Conservation (phyloP, 2,329 filamentous ascomycete genomes). For the Ambrosiella cleistominuta region DNA sequence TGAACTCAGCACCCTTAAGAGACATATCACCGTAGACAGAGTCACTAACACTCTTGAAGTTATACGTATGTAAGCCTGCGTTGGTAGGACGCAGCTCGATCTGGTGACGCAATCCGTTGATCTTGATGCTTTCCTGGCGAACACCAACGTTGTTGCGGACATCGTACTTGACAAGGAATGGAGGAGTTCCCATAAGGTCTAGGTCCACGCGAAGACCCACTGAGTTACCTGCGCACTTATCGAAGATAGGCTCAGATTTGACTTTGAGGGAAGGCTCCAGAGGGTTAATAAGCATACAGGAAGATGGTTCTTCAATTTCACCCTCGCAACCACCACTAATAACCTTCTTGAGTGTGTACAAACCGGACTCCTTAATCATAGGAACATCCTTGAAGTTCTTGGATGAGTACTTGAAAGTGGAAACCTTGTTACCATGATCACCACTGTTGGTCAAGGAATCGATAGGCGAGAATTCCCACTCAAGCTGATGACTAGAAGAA, state of each 20-base stretch:
- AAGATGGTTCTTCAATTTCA: slow-evolving; percentile 81
- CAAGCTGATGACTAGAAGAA: slow-evolving; percentile 51
- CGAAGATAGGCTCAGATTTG: slow-evolving; percentile 63
- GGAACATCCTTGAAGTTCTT: slow-evolving; percentile 47
- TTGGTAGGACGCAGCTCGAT: slow-evolving; percentile 65
- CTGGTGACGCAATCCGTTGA: slow-evolving; percentile 63
- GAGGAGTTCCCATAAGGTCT: slow-evolving; percentile 80
- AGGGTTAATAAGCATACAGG: slow-evolving; percentile 83
- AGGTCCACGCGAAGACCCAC: slow-evolving; percentile 79
- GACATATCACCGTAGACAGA: slow-evolving; percentile 55
- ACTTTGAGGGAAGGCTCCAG: slow-evolving; percentile 67
- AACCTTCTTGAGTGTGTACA: slow-evolving; percentile 72
- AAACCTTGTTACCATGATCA: slow-evolving; percentile 45
- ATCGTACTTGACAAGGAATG: slow-evolving; percentile 69
- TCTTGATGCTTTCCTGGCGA: slow-evolving; percentile 34
- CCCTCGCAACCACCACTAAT: slow-evolving; percentile 68
- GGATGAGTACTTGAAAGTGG: slow-evolving; percentile 39
- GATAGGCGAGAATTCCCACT: slow-evolving; percentile 68
- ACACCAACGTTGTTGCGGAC: slow-evolving; percentile 45
- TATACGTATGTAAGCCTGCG: slow-evolving; percentile 74
- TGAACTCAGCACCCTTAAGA: slow-evolving; percentile 41
- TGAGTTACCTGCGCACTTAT: slow-evolving; percentile 88
- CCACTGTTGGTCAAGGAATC: slow-evolving; percentile 50
- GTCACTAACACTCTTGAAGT: slow-evolving; percentile 68
- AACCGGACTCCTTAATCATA: slow-evolving; percentile 55